Conservation (phyloP, 306 rosid genomes). For the Trichosanthes cucumerina region DNA sequence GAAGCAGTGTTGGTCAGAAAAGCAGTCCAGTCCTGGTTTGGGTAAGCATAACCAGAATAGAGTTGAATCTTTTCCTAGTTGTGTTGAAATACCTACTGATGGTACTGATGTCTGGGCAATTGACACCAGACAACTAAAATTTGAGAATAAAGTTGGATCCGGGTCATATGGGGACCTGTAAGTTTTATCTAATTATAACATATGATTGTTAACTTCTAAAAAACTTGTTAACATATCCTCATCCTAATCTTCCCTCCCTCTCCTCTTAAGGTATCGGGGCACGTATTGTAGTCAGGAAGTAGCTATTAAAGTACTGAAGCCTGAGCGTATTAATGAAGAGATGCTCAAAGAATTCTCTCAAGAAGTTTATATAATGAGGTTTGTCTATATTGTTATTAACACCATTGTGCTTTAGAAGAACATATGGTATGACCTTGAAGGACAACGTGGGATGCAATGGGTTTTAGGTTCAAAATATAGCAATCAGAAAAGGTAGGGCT, state of each 20-base stretch:
- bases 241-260: slow-evolving; percentile 30
- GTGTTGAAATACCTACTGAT: slow-evolving; percentile 82
- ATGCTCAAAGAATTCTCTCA: slow-evolving; percentile 91
- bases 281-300: slow-evolving; percentile 92
- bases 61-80: slow-evolving; percentile 34
- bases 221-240: slow-evolving; percentile 15
- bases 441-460: not conserved
- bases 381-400: slow-evolving; percentile 26
- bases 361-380: slow-evolving; percentile 99
- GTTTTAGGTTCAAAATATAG: slow-evolving; percentile 5
- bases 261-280: slow-evolving; percentile 68
- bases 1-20: slow-evolving; percentile 54
- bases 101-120: slow-evolving; percentile 98
- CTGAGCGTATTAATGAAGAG: slow-evolving; percentile 70
- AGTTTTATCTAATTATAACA: slow-evolving; percentile 32
- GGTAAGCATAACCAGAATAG: slow-evolving; percentile 38
- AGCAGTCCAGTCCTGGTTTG: slow-evolving; percentile 31
- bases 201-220: slow-evolving; percentile 7
- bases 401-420: not conserved
- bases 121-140: slow-evolving; percentile 64
- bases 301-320: slow-evolving; percentile 85
- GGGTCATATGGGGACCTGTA: slow-evolving; percentile 95
- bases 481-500: not conserved
- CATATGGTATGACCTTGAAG: not conserved
- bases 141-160: slow-evolving; percentile 88